Conservation (phyloP, 2,329 filamentous ascomycete species). For the Phyllosticta citrichinensis region DNA sequence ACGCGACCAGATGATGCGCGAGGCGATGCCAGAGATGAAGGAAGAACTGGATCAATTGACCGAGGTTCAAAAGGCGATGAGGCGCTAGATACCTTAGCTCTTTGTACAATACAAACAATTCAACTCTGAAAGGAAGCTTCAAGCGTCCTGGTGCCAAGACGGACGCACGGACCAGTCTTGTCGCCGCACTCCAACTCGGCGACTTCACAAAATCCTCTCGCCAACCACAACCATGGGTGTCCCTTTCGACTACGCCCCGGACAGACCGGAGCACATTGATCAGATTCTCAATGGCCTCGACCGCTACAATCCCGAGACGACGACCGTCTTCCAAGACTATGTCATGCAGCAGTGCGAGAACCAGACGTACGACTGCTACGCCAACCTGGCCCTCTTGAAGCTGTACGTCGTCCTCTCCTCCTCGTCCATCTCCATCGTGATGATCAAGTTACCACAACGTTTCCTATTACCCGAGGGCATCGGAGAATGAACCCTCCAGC, state of each 20-base stretch:
- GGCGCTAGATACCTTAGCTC: background rate
- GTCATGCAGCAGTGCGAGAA: slow-evolving; percentile 90
- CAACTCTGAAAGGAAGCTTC: background rate
- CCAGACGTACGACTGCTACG: slow-evolving; percentile 90
- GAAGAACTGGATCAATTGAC: background rate
- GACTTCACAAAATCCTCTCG: background rate
- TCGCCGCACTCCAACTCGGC: background rate
- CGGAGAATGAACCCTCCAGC: slow-evolving; percentile 46
- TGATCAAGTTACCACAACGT: slow-evolving; percentile 78
- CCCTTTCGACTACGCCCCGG: slow-evolving; percentile 76
- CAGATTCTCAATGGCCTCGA: slow-evolving; percentile 94
- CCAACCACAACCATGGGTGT: slow-evolving; percentile 31
- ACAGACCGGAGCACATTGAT: slow-evolving; percentile 86
- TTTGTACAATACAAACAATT: background rate
- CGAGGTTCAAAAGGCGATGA: background rate
- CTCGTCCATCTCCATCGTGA: slow-evolving; percentile 20
- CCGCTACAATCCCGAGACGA: slow-evolving; percentile 97
- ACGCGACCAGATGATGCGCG: background rate
- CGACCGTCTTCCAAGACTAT: slow-evolving; percentile 86
- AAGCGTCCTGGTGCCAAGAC: background rate
- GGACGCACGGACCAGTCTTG: background rate
- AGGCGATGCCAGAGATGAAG: background rate
- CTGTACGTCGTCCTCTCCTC: slow-evolving; percentile 58
- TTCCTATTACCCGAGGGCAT: slow-evolving; percentile 93
- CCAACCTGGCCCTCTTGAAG: slow-evolving; percentile 91